Percentiles rank a stretch among this genome's conserved stretches.
phyloP scores from a whole-genome alignment of 208 protist genomes.

The Porcisia hertigi region DNA sequence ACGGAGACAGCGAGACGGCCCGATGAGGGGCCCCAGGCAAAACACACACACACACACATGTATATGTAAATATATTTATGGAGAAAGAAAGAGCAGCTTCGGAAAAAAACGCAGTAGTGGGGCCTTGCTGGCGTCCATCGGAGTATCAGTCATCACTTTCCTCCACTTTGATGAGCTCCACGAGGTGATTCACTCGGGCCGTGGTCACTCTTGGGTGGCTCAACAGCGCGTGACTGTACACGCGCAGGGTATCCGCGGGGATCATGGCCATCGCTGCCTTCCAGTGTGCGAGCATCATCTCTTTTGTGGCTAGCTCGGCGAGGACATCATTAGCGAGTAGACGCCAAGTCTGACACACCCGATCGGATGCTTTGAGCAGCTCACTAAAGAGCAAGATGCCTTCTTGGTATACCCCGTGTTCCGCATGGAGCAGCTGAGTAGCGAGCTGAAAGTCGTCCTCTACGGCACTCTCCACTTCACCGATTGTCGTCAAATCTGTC shows the following conservation, averaged over 20 bases:
- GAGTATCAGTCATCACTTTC: neutral
- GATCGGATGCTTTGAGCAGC: neutral
- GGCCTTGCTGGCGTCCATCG: neutral
- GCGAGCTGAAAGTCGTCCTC: slow-evolving; percentile 44
- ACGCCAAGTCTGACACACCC: slow-evolving; percentile 8
- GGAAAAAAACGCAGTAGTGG: neutral
- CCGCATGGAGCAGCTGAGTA: slow-evolving; percentile 34
- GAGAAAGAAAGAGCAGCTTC: neutral
- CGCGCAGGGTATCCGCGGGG: slow-evolving; percentile 52
- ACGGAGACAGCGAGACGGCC: neutral
- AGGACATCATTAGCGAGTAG: slow-evolving; percentile 47
- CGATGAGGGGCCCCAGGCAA: neutral
- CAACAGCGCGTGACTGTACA: slow-evolving; percentile 63
- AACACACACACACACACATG: too few relatives aligned
- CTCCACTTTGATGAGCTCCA: neutral
- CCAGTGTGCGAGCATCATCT: slow-evolving; percentile 59
- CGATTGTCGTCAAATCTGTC: slow-evolving; percentile 4
- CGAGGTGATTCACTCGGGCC: slow-evolving; percentile 32
- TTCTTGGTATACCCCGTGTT: slow-evolving; percentile 52
- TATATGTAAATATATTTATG: too few relatives aligned
- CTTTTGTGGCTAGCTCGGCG: slow-evolving; percentile 39
- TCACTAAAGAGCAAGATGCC: slow-evolving; percentile 16
- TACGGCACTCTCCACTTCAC: slow-evolving; percentile 15
- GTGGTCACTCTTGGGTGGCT: slow-evolving; percentile 30
- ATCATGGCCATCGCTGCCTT: slow-evolving; percentile 19